phyloP scores from a whole-genome alignment of 306 rosid species.

The Senna tora region DNA sequence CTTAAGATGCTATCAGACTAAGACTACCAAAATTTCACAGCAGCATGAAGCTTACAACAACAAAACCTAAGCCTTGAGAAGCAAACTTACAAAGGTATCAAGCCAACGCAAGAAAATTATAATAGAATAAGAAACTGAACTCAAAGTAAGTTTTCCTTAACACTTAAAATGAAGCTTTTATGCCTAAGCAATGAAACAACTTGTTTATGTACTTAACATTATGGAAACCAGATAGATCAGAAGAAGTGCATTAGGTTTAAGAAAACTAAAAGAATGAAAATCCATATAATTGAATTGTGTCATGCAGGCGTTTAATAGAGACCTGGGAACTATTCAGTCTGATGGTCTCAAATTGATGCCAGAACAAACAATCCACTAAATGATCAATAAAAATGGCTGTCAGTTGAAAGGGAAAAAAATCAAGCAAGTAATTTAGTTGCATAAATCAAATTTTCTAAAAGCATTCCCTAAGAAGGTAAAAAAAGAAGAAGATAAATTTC shows the following conservation, averaged over 20 bases:
- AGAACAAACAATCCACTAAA: background rate
- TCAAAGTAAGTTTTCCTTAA: background rate
- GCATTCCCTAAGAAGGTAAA: background rate
- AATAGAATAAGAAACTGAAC: constrained; percentile 14
- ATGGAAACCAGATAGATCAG: constrained; percentile 14
- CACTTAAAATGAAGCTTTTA: no score
- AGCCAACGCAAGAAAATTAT: no score
- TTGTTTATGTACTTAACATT: background rate
- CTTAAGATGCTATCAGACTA: background rate
- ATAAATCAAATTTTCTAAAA: constrained; percentile 18
- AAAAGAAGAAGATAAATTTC: constrained; percentile 7
- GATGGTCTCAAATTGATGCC: constrained; percentile 22
- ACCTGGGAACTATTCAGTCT: constrained; percentile 20
- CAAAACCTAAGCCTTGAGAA: constrained; percentile 4
- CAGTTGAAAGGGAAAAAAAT: constrained; percentile 1
- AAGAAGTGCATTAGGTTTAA: constrained; percentile 18
- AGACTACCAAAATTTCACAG: background rate
- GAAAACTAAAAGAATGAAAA: constrained; percentile 20
- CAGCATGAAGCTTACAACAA: background rate
- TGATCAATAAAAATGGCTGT: constrained; percentile 11
- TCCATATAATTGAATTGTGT: constrained; percentile 27
- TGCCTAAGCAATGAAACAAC: background rate
- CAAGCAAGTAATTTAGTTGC: background rate
- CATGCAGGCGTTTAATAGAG: constrained; percentile 24
- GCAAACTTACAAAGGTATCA: background rate